Percentiles rank a stretch among this genome's conserved stretches.
These are phyloP conservation scores for Phytophthora tubulina DNA, from an alignment of 352 stramenopile genomes.

Conservation along the genomic window DNA sequence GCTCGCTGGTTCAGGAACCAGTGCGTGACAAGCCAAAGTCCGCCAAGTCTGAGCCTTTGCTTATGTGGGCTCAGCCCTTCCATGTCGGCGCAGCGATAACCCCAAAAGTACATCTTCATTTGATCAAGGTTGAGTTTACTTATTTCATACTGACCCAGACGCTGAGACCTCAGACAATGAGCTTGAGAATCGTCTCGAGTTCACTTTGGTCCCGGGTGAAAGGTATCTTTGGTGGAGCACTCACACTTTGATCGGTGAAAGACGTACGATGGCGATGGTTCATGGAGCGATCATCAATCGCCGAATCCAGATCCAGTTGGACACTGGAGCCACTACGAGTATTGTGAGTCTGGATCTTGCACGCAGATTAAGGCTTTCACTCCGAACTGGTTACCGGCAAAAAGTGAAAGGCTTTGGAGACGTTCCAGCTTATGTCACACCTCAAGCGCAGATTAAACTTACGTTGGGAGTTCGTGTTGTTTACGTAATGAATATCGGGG, in stretches of 20 bases:
- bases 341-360: no score
- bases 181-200: constrained; percentile 6
- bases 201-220: constrained; percentile 6
- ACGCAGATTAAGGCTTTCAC: no score
- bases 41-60: constrained; percentile 8
- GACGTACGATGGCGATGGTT: constrained; percentile 2
- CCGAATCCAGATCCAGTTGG: constrained; percentile 10
- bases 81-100: not conserved
- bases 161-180: not conserved
- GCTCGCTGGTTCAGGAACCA: not conserved
- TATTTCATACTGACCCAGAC: not conserved
- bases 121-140: constrained; percentile 10
- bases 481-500: no score
- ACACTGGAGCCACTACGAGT: constrained; percentile 26
- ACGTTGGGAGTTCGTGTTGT: no score
- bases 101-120: constrained; percentile 17
- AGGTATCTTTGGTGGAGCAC: constrained; percentile 20
- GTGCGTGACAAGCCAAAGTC: not conserved
- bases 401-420: no score
- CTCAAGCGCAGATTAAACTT: no score
- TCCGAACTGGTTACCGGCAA: no score
- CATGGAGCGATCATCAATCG: constrained; percentile 30
- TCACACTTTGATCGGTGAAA: constrained; percentile 3
- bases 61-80: constrained; percentile 15
- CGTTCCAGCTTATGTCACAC: no score